Base-by-base conservation (phyloP, 2,329 filamentous ascomycete species). In the Colletotrichum neosansevieriae region DNA sequence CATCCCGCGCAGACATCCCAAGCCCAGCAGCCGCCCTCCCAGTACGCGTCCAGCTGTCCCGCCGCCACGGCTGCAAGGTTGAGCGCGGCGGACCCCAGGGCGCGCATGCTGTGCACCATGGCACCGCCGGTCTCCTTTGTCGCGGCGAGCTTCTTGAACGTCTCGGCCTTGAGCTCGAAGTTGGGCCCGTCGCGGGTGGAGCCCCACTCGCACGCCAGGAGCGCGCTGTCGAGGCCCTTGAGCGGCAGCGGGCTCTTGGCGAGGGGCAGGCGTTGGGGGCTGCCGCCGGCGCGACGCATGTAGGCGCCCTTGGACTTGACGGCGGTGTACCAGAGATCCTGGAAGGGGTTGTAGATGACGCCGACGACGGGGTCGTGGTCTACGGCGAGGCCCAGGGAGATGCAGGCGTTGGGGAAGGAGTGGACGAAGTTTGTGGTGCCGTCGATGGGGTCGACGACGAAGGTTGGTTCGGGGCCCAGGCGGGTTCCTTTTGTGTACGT, bases 1-100 rank as follows among this genome's bases (percentile, higher is more conserved):
- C 92, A 94, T 0, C 90, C 92, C 5, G 93, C 93, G 75, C 91
- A 93, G 2, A 95, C 92, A 77, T 95, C 92, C 92, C 92, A 95
- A 2, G 92, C 91, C 87, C 92, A 95, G 78, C 91, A 94, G 0
- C 93, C 92, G 42, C 91, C 92, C 80, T 95, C 92, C 92, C 92
- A 95, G 77, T 93, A 95, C 21, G 88, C 74, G 76, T 95, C 92
- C 29, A 93, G 73, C 76, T 89, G 85, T 0, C 92, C 92, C 10
- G 88, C 86, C 3, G 92, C 92, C 3, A 93, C 90, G 44, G 85
- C 86, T 65, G 91, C 93, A 17, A 94, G 78, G 77, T 94, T 94
- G 73, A 95, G 81, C 45, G 92, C 92, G 7, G 92, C 92, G 58
- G 86, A 90, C 2, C 92, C 92, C 70, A 93, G 79, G 40, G 85